These are phyloP conservation scores for Alisma plantagoaquatica DNA, from an alignment of 106 monocot species.

Conservation along the genomic window DNA sequence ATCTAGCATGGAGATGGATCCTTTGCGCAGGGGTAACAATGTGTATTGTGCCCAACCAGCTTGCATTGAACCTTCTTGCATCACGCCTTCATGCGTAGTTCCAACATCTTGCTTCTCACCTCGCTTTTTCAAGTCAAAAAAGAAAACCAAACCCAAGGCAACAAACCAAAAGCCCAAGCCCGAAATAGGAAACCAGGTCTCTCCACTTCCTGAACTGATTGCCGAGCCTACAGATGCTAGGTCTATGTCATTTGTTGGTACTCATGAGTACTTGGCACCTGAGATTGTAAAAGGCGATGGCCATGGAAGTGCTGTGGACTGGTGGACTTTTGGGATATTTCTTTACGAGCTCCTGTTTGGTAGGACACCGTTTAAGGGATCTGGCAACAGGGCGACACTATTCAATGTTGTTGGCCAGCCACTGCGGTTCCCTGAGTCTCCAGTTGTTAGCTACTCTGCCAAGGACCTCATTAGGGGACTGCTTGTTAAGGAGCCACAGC, in stretches of 20 bases:
- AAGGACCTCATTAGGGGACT: slow-evolving; percentile 15
- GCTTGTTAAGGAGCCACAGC: slow-evolving; percentile 12
- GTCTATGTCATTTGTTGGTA: slow-evolving; percentile 14
- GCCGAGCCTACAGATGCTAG: slow-evolving; percentile 12
- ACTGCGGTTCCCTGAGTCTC: slow-evolving; percentile 8
- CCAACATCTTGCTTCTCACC: too few species aligned
- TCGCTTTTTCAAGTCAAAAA: too few species aligned
- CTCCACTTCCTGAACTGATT: slow-evolving; percentile 9
- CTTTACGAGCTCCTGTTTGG: slow-evolving; percentile 14
- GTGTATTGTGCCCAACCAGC: too few species aligned
- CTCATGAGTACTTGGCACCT: slow-evolving; percentile 15
- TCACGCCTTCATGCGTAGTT: too few species aligned
- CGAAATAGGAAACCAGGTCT: slow-evolving; percentile 10
- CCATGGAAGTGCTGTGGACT: slow-evolving; percentile 16
- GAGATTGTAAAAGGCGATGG: slow-evolving; percentile 19
- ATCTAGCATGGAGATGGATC: too few species aligned
- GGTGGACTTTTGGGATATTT: slow-evolving; percentile 18
- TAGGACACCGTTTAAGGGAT: slow-evolving; percentile 16
- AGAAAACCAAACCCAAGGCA: too few species aligned
- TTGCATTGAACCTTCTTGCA: too few species aligned
- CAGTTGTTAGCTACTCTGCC: slow-evolving; percentile 10
- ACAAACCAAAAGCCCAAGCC: background rate
- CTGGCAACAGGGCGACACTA: slow-evolving; percentile 10
- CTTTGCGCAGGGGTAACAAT: too few species aligned
- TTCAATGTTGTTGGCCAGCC: slow-evolving; percentile 12